Evolutionary conservation across 345 rosid genomes (phyloP), one percentile per base, ranked within the genome.

Genomic region (Murraya koenigii): DNA sequence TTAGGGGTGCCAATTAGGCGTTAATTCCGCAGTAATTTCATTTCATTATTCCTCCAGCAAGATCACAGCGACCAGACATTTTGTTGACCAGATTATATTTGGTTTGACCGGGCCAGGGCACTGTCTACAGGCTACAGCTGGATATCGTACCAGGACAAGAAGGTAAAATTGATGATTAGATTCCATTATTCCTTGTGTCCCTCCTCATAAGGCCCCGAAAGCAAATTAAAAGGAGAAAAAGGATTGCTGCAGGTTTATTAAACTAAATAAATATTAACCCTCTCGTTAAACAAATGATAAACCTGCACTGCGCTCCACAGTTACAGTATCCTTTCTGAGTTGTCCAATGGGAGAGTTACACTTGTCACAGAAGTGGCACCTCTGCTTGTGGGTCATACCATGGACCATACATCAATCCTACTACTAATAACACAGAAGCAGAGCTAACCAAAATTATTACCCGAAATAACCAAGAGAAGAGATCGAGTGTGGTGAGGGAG

Each of bases 181-280:
- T 86, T 86, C 91, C 91, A 85, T 83, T 88, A 85, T 86, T 88
- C 89, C 78, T 65, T 83, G 2, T 85, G 87, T 82, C 22, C 49
- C 49, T 88, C 76, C 85, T 80, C 82, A 23, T 23, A 58, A 54
- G 69, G 66, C 74, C 72, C 74, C 72, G 67, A 81, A 79, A 76
- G 80, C 65, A 76, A 36, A 61, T 72, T 20, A 2, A 32, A 60
- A 71, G 52, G 44, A 11, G 41, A 79, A 61, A 71, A 77, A 73
- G 74, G 78, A 75, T 77, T 49, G 78, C 55, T 70, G 87, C 86
- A 78, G 82, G 74, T 52, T 4, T 78, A 38, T 4, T 78, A 49
- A 69, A 73, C 35, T 74, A 72, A 71, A 71, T 59, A 33, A 56
- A 72, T n/a, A 44, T 0, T 8, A 47, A 33, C 35, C 13, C 22